Evolutionary conservation across 495 filamentous ascomycete genomes (phyloP), one percentile per base, ranked within the genome.

Genomic region (Penicillium longicatenatum): DNA sequence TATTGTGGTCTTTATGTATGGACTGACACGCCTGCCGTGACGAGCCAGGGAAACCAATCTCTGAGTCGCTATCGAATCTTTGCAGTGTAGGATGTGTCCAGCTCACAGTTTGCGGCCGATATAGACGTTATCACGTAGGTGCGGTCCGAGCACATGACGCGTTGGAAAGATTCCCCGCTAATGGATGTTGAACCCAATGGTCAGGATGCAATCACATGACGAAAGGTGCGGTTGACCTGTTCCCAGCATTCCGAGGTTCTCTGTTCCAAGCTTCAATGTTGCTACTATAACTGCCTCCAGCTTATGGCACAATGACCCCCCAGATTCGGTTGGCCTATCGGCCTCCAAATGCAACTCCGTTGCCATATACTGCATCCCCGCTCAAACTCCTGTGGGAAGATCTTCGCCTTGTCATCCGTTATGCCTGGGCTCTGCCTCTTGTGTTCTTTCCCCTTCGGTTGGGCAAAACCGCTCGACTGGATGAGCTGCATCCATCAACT

Each of bases 351-450:
- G 57, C 54, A n/a, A 64, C 60, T n/a, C 68, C 70, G 16, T 37
- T 72, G 35, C 70, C 70, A 45, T 88, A 89, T 64, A 88, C 86
- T n/a, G 79, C 81, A 43, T 75, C 81, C 47, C 86, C 86, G 4
- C 74, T 79, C 69, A 70, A 57, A 42, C 71, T 89, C 42, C 72
- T 88, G 21, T 73, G 67, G 55, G 75, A 70, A 50, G 86, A 89
- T 54, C 58, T 87, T 22, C 62, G 67, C 29, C 77, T 85, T 45
- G 80, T 83, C 56, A 67, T 87, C 53, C 67, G 61, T 9, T 79
- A 77, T 58, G 51, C 73, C 31, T 79, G 74, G 72, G 71, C 78
- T 4, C 62, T 86, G 4, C 84, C 82, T 9, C 76, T 75, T 43
- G 73, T 87, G 20, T 24, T 88, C 1, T 68, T 75, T 21, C 86